Evolutionary conservation across 1,284 basidiomycete genomes (phyloP).

Genomic region (Tilletia indica): DNA sequence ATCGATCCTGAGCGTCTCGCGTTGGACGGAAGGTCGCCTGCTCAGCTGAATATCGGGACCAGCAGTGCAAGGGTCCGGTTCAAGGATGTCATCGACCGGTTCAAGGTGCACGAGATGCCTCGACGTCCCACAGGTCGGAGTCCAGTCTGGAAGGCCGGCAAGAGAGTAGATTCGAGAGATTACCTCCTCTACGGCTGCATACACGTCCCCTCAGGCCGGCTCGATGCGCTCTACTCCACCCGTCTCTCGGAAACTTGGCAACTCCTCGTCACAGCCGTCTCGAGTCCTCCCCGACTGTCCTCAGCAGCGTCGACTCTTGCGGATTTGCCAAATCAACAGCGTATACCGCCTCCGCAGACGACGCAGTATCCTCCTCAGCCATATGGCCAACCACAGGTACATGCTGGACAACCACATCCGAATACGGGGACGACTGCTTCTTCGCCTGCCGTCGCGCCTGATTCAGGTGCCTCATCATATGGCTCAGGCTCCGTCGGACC

Average conservation of each 20-base stretch:
- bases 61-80: constrained; percentile 66
- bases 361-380: constrained; percentile 12
- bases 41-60: constrained; percentile 56
- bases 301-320: constrained; percentile 35
- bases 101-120: constrained; percentile 76
- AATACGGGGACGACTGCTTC: constrained; percentile 14
- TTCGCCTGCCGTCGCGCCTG: constrained; percentile 19
- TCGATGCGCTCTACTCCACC: constrained; percentile 85
- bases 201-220: constrained; percentile 80
- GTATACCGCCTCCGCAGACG: constrained; percentile 43
- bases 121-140: constrained; percentile 70
- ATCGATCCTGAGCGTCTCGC: constrained; percentile 36
- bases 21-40: not conserved
- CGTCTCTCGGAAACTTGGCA: constrained; percentile 63
- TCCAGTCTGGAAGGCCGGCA: constrained; percentile 75
- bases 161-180: constrained; percentile 74
- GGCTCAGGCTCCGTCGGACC: constrained; percentile 26
- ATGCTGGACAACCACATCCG: not conserved
- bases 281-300: constrained; percentile 43
- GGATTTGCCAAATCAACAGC: constrained; percentile 60
- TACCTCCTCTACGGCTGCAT: constrained; percentile 88
- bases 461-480: constrained; percentile 15
- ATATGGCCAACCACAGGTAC: not conserved
- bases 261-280: constrained; percentile 50
- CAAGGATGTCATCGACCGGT: constrained; percentile 70